Evolutionary conservation across 495 filamentous ascomycete genomes (phyloP).

Genomic region (Aspergillus affinis): DNA sequence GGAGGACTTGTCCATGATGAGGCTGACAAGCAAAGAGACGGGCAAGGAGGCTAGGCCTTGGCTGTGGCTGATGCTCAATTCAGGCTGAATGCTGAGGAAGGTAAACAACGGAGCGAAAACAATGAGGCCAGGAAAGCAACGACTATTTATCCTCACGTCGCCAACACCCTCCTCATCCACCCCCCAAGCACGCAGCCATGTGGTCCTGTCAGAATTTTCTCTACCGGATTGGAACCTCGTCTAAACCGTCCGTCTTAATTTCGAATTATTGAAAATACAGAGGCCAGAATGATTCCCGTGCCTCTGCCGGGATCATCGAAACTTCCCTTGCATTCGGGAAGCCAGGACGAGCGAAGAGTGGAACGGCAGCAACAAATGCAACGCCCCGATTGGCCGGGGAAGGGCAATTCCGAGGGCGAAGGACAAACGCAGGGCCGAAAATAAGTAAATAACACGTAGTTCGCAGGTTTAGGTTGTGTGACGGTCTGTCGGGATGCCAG

Average conservation of each 20-base stretch:
- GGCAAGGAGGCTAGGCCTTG: too few relatives aligned
- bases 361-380: background rate
- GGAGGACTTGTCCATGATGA: conserved; percentile 14
- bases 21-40: too few relatives aligned
- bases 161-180: too few relatives aligned
- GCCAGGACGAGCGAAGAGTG: background rate
- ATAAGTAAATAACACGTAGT: conserved; percentile 16
- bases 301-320: background rate
- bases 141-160: background rate
- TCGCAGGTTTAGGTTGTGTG: conserved; percentile 9
- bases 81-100: background rate
- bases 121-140: too few relatives aligned
- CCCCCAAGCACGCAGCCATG: background rate
- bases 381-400: conserved; percentile 11
- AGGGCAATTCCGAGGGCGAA: background rate
- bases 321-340: background rate
- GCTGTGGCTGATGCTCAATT: background rate
- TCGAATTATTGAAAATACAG: too few relatives aligned
- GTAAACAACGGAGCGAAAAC: too few relatives aligned
- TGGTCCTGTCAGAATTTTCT: background rate
- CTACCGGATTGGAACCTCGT: too few relatives aligned
- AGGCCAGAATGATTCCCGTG: too few relatives aligned
- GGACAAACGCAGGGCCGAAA: conserved; percentile 1
- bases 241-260: too few relatives aligned
- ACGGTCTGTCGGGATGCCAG: conserved; percentile 14